Evolutionary conservation across 345 rosid species (phyloP), one percentile per base, ranked within the genome.

Genomic region (Pistacia integerrima): DNA sequence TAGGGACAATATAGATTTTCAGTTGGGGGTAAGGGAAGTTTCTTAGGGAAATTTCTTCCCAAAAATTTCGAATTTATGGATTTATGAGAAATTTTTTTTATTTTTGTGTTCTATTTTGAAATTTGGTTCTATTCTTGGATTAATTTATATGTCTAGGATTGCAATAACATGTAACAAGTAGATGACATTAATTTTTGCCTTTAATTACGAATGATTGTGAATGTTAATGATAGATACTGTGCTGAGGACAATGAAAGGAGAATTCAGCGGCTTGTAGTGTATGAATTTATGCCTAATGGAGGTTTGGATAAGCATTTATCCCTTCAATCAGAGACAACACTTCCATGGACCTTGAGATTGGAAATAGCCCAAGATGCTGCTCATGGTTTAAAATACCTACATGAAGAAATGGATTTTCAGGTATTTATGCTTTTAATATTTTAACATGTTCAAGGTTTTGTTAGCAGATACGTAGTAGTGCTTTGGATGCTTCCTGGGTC

Each of bases 231-330:
- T 93, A 95, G 99, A 6, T 93, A 95, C 64, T 93, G 94, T 75
- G 99, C 99, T 2, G 98, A 90, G 55, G 99, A 95, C 74, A 98
- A 90, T 80, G 98, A 95, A 76, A 88, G 98, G 76, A 98, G 98
- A 70, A 93, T 89, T 35, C 98, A 95, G 74, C 84, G 98, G 73
- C 94, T 95, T 78, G 83, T 95, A 78, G 74, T 95, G 14, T 93
- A 93, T 74, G 98, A 95, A 66, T 93, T 79, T 81, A 88, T 93
- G 99, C 91, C 92, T 12, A 93, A 90, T 65, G 85, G 79, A 83
- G 93, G 98, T 33, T 96, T 95, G 5, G 92, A 92, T 65, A 82
- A 84, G 74, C 90, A 92, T 75, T 80, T 95, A 73, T 90, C 89
- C 9, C 52, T 82, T 68, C 80, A 83, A 16, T 80, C 92, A 11